Percentiles rank a stretch among this genome's conserved stretches.
These are phyloP conservation scores for Linderina pennispora DNA, from an alignment of 192 early-diverging fungal species.

Conservation along the genomic window DNA sequence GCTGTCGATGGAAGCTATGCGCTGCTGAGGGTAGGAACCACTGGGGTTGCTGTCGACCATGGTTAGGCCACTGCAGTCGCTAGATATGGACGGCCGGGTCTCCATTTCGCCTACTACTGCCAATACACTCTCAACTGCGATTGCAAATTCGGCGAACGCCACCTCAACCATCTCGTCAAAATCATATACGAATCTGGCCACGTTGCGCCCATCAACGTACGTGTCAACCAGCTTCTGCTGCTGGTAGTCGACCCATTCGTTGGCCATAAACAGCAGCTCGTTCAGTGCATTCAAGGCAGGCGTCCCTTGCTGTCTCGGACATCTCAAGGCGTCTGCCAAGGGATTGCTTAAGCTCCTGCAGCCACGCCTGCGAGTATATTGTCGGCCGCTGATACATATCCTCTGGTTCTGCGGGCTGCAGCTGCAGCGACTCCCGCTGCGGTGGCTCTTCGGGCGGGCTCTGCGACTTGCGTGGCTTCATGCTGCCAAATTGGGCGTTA, in stretches of 20 bases:
- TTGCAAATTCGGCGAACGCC: slow-evolving; percentile 22
- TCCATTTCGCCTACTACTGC: slow-evolving; percentile 7
- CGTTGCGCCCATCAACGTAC: slow-evolving; percentile 14
- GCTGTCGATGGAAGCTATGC: not conserved
- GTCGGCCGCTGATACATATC: not conserved
- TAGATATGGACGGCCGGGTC: not conserved
- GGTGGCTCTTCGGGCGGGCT: not conserved
- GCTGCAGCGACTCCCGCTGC: not conserved
- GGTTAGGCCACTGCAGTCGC: not conserved
- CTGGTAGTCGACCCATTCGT: slow-evolving; percentile 23
- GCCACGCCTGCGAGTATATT: not conserved
- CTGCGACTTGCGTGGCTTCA: not conserved
- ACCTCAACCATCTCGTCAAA: slow-evolving; percentile 21
- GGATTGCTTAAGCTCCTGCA: not conserved
- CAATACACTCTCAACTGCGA: slow-evolving; percentile 13
- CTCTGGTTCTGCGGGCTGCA: too few species aligned
- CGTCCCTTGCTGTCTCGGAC: not conserved
- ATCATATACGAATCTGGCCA: slow-evolving; percentile 6
- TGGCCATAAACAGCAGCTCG: slow-evolving; percentile 39
- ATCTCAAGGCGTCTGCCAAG: not conserved
- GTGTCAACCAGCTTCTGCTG: slow-evolving; percentile 13
- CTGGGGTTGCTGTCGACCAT: not conserved
- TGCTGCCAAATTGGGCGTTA: not conserved
- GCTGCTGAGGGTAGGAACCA: not conserved
- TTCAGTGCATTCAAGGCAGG: slow-evolving; percentile 18